Conservation (phyloP, 805 yeast genomes). For the Candida golubevii region DNA sequence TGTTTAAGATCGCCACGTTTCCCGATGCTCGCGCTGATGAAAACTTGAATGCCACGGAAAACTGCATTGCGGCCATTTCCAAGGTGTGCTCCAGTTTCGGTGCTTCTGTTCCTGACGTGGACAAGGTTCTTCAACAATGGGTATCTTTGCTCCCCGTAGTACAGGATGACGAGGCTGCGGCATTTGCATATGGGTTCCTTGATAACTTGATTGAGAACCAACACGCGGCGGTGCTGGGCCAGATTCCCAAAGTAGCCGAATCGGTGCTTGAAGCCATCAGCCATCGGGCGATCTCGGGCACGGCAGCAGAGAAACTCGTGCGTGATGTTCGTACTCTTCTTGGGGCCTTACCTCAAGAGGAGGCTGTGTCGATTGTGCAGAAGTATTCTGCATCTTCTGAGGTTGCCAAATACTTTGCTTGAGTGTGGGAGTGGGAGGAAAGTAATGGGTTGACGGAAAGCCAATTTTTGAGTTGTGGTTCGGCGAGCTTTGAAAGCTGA, state of each 20-base stretch:
- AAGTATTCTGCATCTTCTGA: conserved; percentile 59
- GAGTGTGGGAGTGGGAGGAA: background rate
- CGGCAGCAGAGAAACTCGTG: conserved; percentile 64
- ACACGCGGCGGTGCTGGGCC: conserved; percentile 53
- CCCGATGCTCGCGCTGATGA: conserved; percentile 87
- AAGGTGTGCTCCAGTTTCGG: conserved; percentile 69
- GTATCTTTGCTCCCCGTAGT: conserved; percentile 73
- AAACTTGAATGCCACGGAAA: conserved; percentile 82
- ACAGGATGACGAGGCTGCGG: conserved; percentile 85
- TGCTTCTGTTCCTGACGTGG: conserved; percentile 54
- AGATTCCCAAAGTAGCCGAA: conserved; percentile 60
- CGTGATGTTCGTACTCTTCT: conserved; percentile 60
- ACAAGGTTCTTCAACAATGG: conserved; percentile 71
- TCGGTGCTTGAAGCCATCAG: conserved; percentile 69
- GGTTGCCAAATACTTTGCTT: conserved; percentile 55
- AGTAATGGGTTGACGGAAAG: no score
- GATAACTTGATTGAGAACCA: conserved; percentile 63
- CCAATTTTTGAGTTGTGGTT: no score
- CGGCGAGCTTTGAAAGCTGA: no score
- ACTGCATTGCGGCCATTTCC: conserved; percentile 77
- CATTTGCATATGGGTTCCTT: conserved; percentile 73
- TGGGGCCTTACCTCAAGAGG: conserved; percentile 60
- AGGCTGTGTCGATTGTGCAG: conserved; percentile 60
- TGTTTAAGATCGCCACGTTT: conserved; percentile 65
- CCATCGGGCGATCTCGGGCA: conserved; percentile 64